These are phyloP conservation scores for Leccinum fuscescens DNA, from an alignment of 1,284 basidiomycete species.

Conservation along the genomic window DNA sequence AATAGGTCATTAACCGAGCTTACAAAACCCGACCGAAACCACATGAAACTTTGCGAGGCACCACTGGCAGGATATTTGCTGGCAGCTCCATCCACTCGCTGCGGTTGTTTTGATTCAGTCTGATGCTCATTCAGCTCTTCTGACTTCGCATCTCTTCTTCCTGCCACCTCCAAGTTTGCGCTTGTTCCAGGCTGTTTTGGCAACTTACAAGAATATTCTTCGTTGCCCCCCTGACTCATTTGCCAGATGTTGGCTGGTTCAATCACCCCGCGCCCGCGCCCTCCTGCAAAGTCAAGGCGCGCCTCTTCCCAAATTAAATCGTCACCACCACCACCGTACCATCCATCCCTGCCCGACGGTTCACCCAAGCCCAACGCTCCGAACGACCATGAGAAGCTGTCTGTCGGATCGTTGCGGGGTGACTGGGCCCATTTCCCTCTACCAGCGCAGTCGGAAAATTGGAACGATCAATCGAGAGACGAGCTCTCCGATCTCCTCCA, in stretches of 20 bases:
- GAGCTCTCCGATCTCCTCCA: conserved; percentile 67
- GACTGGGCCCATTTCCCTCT: conserved; percentile 13
- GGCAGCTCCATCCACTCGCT: neutral
- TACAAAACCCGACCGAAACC: conserved; percentile 16
- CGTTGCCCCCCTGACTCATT: conserved; percentile 8
- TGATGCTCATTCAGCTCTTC: conserved; percentile 15
- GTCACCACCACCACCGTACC: conserved; percentile 60
- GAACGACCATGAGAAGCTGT: conserved; percentile 13
- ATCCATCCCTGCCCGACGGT: conserved; percentile 24
- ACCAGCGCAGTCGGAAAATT: conserved; percentile 39
- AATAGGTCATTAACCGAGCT: conserved; percentile 40
- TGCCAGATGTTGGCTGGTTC: conserved; percentile 47
- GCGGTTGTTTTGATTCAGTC: conserved; percentile 20
- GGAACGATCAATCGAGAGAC: conserved; percentile 64
- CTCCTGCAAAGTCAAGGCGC: conserved; percentile 57
- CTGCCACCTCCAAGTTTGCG: neutral
- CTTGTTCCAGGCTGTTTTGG: neutral
- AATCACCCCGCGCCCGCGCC: conserved; percentile 52
- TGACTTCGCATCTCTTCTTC: conserved; percentile 6
- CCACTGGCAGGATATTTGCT: neutral
- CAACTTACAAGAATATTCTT: conserved; percentile 6
- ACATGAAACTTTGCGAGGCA: neutral
- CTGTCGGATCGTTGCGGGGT: conserved; percentile 8
- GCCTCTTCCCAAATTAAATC: conserved; percentile 37
- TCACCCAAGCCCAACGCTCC: conserved; percentile 4